phyloP scores from a whole-genome alignment of 371 early-diverging fungal species.

The Mortierella polycephala region DNA sequence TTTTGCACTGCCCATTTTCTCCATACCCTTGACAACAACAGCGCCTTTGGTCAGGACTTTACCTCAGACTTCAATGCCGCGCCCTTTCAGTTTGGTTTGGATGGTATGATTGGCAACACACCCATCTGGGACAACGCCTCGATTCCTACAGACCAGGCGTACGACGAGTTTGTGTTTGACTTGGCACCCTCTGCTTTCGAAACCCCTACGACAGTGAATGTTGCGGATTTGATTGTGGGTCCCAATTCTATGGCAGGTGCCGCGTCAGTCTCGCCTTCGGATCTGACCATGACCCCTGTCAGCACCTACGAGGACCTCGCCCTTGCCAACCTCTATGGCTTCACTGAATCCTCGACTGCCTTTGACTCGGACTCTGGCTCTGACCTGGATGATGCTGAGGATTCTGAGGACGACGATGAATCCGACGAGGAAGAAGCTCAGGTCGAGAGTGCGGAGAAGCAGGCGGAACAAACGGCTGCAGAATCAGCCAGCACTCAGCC shows the following conservation, averaged over 20 bases:
- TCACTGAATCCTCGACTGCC: constrained; percentile 16
- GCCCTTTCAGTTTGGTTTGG: constrained; percentile 31
- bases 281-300: constrained; percentile 18
- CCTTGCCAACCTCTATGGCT: constrained; percentile 45
- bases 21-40: constrained; percentile 4
- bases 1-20: constrained; percentile 1
- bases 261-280: constrained; percentile 34
- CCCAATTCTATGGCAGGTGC: constrained; percentile 23
- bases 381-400: constrained; percentile 19
- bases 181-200: constrained; percentile 35
- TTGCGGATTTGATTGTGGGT: constrained; percentile 49
- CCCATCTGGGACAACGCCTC: constrained; percentile 31
- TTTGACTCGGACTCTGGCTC: constrained; percentile 22
- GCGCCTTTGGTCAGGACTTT: constrained; percentile 36
- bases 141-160: constrained; percentile 40
- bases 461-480: background rate
- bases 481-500: background rate
- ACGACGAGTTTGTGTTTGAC: constrained; percentile 52
- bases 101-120: constrained; percentile 29
- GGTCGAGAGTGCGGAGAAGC: background rate
- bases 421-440: constrained; percentile 11
- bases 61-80: constrained; percentile 20
- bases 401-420: constrained; percentile 27
- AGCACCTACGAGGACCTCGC: constrained; percentile 35
- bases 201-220: constrained; percentile 40